Conservation (phyloP, 2,329 filamentous ascomycete genomes). For the Exophiala sp. region DNA sequence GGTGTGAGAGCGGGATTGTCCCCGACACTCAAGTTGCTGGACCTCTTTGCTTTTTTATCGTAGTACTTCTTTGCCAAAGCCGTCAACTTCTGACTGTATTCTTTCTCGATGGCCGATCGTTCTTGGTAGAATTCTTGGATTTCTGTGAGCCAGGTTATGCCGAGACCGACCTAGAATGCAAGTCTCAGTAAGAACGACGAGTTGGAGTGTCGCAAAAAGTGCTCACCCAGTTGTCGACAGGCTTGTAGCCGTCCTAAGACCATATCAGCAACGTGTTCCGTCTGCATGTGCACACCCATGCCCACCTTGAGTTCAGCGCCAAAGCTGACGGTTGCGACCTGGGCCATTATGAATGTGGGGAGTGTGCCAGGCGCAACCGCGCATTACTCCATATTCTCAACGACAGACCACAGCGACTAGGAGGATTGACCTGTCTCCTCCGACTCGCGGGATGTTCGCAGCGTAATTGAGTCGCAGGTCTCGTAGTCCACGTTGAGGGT, state of each 20-base stretch:
- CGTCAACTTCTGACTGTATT: conserved; percentile 85
- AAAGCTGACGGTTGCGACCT: conserved; percentile 49
- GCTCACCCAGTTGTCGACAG: conserved; percentile 79
- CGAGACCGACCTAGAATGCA: conserved; percentile 62
- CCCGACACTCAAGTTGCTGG: conserved; percentile 82
- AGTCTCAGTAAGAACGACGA: conserved; percentile 11
- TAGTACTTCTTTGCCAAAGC: conserved; percentile 92
- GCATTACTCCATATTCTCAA: conserved; percentile 15
- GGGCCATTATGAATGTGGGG: conserved; percentile 23
- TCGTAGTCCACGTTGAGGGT: neutral
- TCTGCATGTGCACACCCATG: conserved; percentile 9
- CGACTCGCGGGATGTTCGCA: neutral
- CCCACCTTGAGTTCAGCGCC: conserved; percentile 88
- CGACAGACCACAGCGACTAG: neutral
- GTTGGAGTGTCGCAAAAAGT: conserved; percentile 8
- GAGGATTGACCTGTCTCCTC: neutral
- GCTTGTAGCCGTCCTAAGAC: conserved; percentile 86
- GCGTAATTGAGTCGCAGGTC: neutral
- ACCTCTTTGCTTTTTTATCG: conserved; percentile 92
- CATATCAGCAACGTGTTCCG: conserved; percentile 15
- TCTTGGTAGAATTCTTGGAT: conserved; percentile 97
- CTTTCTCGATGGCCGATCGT: conserved; percentile 89
- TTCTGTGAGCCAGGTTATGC: conserved; percentile 93
- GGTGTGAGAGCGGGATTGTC: conserved; percentile 91
- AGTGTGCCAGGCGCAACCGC: conserved; percentile 6